Evolutionary conservation across 345 rosid species (phyloP).

Genomic region (Odontarrhena argentea): DNA sequence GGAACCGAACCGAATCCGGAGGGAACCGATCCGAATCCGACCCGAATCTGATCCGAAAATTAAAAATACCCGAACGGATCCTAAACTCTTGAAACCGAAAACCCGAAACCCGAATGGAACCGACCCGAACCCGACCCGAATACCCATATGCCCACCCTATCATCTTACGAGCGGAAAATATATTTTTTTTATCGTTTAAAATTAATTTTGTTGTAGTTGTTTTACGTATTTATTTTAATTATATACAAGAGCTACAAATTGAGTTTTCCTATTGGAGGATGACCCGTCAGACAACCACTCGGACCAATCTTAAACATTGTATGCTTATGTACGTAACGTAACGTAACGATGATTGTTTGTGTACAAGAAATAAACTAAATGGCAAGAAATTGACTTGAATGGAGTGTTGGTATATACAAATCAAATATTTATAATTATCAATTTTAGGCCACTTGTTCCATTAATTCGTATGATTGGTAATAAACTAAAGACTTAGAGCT

Average conservation of each 20-base stretch:
- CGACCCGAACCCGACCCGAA: no score
- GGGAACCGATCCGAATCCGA: no score
- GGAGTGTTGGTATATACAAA: not conserved
- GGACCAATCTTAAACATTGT: slow-evolving; percentile 19
- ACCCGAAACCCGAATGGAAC: no score
- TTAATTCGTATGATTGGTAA: no score
- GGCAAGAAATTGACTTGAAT: slow-evolving; percentile 21
- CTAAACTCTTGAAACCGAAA: no score
- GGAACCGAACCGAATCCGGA: no score
- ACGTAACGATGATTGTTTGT: slow-evolving; percentile 25
- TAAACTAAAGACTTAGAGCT: no score
- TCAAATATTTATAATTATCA: no score
- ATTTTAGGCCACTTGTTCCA: not conserved
- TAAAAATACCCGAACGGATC: no score
- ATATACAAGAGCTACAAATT: not conserved
- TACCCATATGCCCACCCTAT: not conserved
- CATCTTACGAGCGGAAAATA: not conserved
- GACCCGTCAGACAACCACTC: slow-evolving; percentile 10
- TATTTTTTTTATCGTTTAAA: slow-evolving; percentile 1
- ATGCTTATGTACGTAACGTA: not conserved
- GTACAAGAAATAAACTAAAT: slow-evolving; percentile 25
- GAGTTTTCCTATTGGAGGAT: not conserved
- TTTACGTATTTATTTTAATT: not conserved
- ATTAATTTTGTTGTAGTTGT: not conserved
- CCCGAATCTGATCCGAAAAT: no score